These are phyloP conservation scores for Trichoderma hamatum DNA, from an alignment of 2,329 filamentous ascomycete genomes.

Conservation along the genomic window DNA sequence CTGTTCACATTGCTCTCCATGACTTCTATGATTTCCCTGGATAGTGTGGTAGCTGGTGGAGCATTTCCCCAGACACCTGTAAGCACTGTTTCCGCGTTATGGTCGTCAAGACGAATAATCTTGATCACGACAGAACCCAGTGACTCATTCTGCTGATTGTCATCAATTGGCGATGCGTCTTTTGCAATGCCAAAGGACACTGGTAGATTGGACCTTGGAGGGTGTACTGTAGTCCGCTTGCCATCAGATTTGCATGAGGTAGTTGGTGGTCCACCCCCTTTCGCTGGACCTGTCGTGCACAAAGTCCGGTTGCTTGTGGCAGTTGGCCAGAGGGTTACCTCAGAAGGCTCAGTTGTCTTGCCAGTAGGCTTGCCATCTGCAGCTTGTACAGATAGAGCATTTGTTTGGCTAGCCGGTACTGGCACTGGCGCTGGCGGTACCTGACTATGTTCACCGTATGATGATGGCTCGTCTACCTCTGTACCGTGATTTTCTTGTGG, in stretches of 20 bases:
- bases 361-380: neutral
- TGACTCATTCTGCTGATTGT: neutral
- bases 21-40: neutral
- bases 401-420: neutral
- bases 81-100: constrained; percentile 31
- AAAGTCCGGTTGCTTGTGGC: constrained; percentile 2
- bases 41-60: constrained; percentile 24
- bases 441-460: neutral
- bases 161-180: neutral
- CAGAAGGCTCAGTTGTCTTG: constrained; percentile 2
- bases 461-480: neutral
- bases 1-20: neutral
- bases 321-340: constrained; percentile 23
- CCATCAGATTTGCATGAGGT: neutral
- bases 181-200: neutral
- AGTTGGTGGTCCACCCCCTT: neutral
- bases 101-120: constrained; percentile 33
- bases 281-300: neutral
- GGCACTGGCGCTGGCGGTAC: neutral
- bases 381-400: neutral
- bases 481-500: neutral
- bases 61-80: constrained; percentile 28
- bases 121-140: constrained; percentile 31
- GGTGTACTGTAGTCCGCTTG: constrained; percentile 1
- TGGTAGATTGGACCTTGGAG: neutral